Base-by-base conservation (phyloP, 2,329 filamentous ascomycete genomes). In the Xylaria sp. region DNA sequence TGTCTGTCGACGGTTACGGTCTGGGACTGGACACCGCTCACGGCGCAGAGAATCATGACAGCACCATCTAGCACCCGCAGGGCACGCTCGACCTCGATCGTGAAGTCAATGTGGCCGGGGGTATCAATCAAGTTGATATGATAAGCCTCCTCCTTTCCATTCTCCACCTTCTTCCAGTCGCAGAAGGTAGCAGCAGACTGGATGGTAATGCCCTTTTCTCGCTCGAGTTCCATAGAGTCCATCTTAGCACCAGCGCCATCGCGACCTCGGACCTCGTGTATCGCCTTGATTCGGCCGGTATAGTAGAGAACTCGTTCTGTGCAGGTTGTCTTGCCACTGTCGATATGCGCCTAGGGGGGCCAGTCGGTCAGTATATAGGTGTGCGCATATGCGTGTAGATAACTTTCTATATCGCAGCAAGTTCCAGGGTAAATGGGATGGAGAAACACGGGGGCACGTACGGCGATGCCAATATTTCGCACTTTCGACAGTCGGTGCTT, bases 91-190 rank as follows among this genome's bases (percentile, higher is more conserved):
- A 99, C 96, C 82, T 99, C 96, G 73, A 99, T 98, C 14, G 96
- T 99, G 79, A 99, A 99, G 81, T 99, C 96, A 78, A 99, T 98
- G 83, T 99, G 96, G 51, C 96, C 96, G 3, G 96, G 96, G 0
- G 96, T 99, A 81, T 99, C 96, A 78, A 99, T 99, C 85, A 99
- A 85, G 82, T 99, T 99, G 85, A 99, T 90, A 81, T 99, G 95
- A 82, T 97, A 99, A 75, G 90, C 93, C 81, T 97, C 90, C 61
- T 98, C 93, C 78, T 92, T 88, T 73, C 92, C 92, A 72, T 95
- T 83, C 76, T 93, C 90, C 81, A 89, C 90, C 85, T 97, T 98
- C 73, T 92, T 84, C 96, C 96, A 99, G 82, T 99, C 94, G 81
- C 93, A 97, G 81, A 97, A 99, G 0, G 96, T 99, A 27, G 96